These are phyloP conservation scores for Colletotrichum sp. DNA, from an alignment of 2,329 filamentous ascomycete genomes.

Conservation along the genomic window DNA sequence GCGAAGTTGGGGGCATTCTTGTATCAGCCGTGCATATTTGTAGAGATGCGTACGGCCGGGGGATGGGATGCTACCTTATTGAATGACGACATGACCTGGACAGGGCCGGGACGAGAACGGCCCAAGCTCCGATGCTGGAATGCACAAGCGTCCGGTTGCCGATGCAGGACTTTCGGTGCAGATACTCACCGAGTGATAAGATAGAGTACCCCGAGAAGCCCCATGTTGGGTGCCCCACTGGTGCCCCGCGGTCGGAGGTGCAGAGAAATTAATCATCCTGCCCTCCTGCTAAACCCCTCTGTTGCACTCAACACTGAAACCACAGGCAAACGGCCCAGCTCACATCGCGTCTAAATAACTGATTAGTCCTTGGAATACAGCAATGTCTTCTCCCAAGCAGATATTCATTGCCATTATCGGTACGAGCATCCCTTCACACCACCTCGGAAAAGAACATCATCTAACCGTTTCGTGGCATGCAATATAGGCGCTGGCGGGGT, in stretches of 20 bases:
- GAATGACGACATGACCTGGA: constrained; percentile 16
- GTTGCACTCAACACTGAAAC: neutral
- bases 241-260: constrained; percentile 14
- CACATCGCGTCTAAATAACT: neutral
- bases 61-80: neutral
- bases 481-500: constrained; percentile 85
- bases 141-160: neutral
- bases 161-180: neutral
- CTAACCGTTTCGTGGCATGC: neutral
- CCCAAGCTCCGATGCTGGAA: neutral
- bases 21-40: neutral
- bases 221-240: neutral
- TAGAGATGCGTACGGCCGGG: neutral
- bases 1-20: neutral
- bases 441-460: neutral
- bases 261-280: neutral
- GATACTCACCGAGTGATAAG: neutral
- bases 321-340: neutral
- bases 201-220: neutral
- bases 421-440: constrained; percentile 27
- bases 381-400: constrained; percentile 51
- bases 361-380: neutral
- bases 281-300: neutral
- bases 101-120: neutral
- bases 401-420: constrained; percentile 60